A percentile compares a stretch with the other conserved stretches of the same genome.
phyloP scores from a whole-genome alignment of 1,284 basidiomycete species.

The Stereum hirsutum region DNA sequence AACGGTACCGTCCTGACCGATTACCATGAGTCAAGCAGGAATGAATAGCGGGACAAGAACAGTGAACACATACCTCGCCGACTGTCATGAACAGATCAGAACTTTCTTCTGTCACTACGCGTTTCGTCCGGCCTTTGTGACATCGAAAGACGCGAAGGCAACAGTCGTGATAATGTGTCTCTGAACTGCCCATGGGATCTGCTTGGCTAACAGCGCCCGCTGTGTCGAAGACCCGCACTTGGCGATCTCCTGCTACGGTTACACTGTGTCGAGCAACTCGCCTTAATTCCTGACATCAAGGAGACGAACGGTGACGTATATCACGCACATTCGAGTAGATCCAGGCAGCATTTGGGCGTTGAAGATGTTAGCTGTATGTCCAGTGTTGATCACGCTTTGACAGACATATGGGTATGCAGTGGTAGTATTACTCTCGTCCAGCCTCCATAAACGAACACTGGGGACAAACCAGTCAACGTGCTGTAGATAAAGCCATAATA shows the following conservation, averaged over 20 bases:
- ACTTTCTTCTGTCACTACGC: constrained; percentile 77
- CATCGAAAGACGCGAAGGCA: constrained; percentile 57
- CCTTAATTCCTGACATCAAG: too few species aligned
- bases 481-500: constrained; percentile 3
- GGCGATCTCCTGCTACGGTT: constrained; percentile 71
- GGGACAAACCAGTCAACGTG: constrained; percentile 14
- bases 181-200: constrained; percentile 25
- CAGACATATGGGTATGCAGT: constrained; percentile 50
- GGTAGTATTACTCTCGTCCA: constrained; percentile 28
- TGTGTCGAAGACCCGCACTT: constrained; percentile 80
- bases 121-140: constrained; percentile 65
- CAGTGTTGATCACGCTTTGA: constrained; percentile 60
- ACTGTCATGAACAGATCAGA: constrained; percentile 82
- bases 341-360: constrained; percentile 76
- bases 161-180: too few species aligned
- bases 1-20: constrained; percentile 50
- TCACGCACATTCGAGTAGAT: constrained; percentile 48
- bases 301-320: constrained; percentile 2
- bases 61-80: constrained; percentile 48
- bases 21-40: not conserved
- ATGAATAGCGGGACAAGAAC: constrained; percentile 4
- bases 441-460: constrained; percentile 64
- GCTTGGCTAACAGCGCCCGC: constrained; percentile 25
- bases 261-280: constrained; percentile 30
- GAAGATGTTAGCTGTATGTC: constrained; percentile 86